These are phyloP conservation scores for Trichoderma citrinoviride DNA, from an alignment of 2,329 filamentous ascomycete genomes.

Conservation along the genomic window DNA sequence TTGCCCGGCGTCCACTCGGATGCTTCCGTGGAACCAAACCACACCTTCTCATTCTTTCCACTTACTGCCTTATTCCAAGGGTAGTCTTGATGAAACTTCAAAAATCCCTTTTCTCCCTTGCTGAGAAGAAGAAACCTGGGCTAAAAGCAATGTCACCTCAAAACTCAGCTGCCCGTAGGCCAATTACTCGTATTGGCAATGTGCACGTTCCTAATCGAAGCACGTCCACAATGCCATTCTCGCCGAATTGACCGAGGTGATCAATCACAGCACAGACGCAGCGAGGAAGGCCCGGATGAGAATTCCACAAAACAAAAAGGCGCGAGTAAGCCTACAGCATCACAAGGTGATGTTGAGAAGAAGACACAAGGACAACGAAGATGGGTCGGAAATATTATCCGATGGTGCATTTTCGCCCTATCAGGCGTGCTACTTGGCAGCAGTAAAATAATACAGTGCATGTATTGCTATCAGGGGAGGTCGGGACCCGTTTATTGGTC, in stretches of 20 bases:
- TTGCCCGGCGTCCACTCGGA: not conserved
- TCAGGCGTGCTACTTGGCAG: not conserved
- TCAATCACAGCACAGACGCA: too few relatives aligned
- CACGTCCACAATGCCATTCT: too few relatives aligned
- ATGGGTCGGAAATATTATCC: slow-evolving; percentile 21
- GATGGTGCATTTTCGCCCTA: not conserved
- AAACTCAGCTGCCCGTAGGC: too few relatives aligned
- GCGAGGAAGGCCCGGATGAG: too few relatives aligned
- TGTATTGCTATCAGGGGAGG: not conserved
- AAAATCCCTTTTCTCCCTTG: not conserved
- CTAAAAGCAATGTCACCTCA: too few relatives aligned
- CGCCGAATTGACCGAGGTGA: too few relatives aligned
- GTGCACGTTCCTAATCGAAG: too few relatives aligned
- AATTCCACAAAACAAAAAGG: too few relatives aligned
- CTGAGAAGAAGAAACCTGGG: too few relatives aligned
- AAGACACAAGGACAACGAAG: not conserved
- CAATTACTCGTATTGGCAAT: not conserved
- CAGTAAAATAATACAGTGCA: too few relatives aligned
- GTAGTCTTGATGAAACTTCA: slow-evolving; percentile 3
- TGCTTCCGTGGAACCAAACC: not conserved
- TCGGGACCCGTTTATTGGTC: not conserved
- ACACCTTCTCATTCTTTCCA: not conserved
- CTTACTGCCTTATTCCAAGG: not conserved
- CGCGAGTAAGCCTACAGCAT: too few relatives aligned
- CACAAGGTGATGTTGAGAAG: too few relatives aligned